Evolutionary conservation across 1,139 yeast species (phyloP), one percentile per base, ranked within the genome.

Genomic region (Pichia norvegensis): DNA sequence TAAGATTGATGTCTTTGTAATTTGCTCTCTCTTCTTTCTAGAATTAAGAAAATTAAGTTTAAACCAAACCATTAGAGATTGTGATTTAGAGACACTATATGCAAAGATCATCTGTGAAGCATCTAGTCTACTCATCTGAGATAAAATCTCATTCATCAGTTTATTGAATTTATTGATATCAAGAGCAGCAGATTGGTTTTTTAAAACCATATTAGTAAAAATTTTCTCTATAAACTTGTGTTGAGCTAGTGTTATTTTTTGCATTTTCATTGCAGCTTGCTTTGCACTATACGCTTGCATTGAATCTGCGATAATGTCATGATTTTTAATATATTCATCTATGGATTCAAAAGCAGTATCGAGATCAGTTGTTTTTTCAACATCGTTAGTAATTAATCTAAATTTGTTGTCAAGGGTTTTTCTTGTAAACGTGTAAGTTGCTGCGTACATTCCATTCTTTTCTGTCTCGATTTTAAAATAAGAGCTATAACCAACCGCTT

Each of bases 91-190:
- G 11, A 60, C 55, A 1, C 61, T 56, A 42, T 54, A 54, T 0
- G 78, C 79, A 61, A 78, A 77, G 2, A 78, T 67, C 42, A 79
- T 53, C 25, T 65, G 61, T 0, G 73, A 58, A 0, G 78, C 81
- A 22, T 67, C 62, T 4, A 63, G 60, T 46, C 63, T 68, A 10
- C 61, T 57, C 49, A 73, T 36, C 1, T 42, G 33, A 1, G 42
- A 14, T 3, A 72, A 45, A 31, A 57, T 56, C 1, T 49, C 40
- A 7, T 53, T 44, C 4, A 74, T 56, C 10, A 52, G 53, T 0
- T 47, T 41, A 4, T 49, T 50, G 25, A 62, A 50, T 36, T 43
- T 49, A 1, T 37, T 43, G 7, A 41, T 6, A 29, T 49, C 51
- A 8, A 52, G 38, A 1, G 48, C 50, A 22, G 38, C n/a, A 8